phyloP scores from a whole-genome alignment of 192 early-diverging fungal genomes.

The Geranomyces michiganensis region DNA sequence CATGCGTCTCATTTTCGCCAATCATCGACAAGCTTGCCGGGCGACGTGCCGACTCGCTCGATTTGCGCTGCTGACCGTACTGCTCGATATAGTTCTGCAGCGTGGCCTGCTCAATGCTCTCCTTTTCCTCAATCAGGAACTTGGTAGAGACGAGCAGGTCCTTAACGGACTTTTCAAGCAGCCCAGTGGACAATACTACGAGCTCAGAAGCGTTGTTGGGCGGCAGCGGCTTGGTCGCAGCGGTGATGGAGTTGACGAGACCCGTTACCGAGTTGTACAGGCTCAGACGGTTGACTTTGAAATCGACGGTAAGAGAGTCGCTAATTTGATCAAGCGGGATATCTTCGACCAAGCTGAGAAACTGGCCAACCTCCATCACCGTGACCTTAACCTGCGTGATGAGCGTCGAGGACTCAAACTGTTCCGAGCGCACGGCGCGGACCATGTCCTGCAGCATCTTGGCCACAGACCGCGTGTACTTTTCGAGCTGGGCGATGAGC shows the following conservation, averaged over 20 bases:
- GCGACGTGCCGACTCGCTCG: slow-evolving; percentile 21
- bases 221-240: slow-evolving; percentile 56
- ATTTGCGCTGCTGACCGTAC: slow-evolving; percentile 22
- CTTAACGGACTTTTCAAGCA: slow-evolving; percentile 58
- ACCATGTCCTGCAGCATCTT: slow-evolving; percentile 34
- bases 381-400: slow-evolving; percentile 42
- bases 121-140: slow-evolving; percentile 63
- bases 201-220: slow-evolving; percentile 58
- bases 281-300: slow-evolving; percentile 62
- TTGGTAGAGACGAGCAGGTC: slow-evolving; percentile 61
- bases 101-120: slow-evolving; percentile 51
- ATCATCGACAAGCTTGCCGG: slow-evolving; percentile 27
- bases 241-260: slow-evolving; percentile 63
- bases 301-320: slow-evolving; percentile 50
- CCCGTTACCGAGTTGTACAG: slow-evolving; percentile 69
- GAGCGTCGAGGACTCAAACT: slow-evolving; percentile 31
- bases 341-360: slow-evolving; percentile 55
- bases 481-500: slow-evolving; percentile 46
- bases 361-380: slow-evolving; percentile 59
- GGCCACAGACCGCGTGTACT: slow-evolving; percentile 23
- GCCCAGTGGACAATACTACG: slow-evolving; percentile 52
- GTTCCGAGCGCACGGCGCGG: slow-evolving; percentile 15
- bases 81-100: slow-evolving; percentile 39
- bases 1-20: background rate
- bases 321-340: slow-evolving; percentile 48